A percentile compares a stretch with the other conserved stretches of the same genome.
Evolutionary conservation across 1,284 basidiomycete species (phyloP).

Genomic region (Papiliotrema laurentii): DNA sequence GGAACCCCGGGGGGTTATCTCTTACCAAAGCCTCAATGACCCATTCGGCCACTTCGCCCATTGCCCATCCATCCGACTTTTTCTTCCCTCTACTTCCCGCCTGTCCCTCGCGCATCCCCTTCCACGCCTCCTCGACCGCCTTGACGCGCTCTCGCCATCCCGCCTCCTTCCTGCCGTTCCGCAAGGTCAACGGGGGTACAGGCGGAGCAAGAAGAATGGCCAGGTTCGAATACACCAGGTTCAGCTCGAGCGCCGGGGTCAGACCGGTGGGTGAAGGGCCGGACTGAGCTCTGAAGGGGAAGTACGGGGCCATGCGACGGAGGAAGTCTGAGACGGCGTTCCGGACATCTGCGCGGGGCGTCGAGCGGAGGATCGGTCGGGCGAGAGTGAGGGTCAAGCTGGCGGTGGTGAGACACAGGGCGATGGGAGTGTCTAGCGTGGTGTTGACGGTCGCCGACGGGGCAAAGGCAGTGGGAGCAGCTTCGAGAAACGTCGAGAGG

Average conservation of each 20-base stretch:
- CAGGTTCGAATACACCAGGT: slow-evolving; percentile 53
- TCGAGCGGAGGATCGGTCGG: slow-evolving; percentile 49
- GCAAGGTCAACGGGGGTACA: slow-evolving; percentile 12
- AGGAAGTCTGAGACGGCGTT: slow-evolving; percentile 30
- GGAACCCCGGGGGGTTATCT: too few species aligned
- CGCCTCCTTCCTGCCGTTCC: slow-evolving; percentile 5
- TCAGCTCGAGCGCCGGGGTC: slow-evolving; percentile 51
- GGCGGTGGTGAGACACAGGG: slow-evolving; percentile 60
- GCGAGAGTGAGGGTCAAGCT: slow-evolving; percentile 67
- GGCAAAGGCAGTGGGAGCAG: slow-evolving; percentile 72
- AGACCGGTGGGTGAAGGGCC: slow-evolving; percentile 37
- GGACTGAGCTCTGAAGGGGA: slow-evolving; percentile 59
- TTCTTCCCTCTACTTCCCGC: slow-evolving; percentile 8
- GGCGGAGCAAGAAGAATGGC: slow-evolving; percentile 30
- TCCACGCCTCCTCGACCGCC: slow-evolving; percentile 33
- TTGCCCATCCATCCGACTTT: slow-evolving; percentile 26
- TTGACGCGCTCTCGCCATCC: slow-evolving; percentile 27
- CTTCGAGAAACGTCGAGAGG: slow-evolving; percentile 76
- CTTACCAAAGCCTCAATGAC: slow-evolving; percentile 61
- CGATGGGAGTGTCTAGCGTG: slow-evolving; percentile 52
- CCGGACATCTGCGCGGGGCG: slow-evolving; percentile 7
- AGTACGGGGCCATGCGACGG: slow-evolving; percentile 65
- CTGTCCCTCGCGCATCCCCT: slow-evolving; percentile 15
- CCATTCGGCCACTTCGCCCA: slow-evolving; percentile 56
- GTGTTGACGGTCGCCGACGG: slow-evolving; percentile 44